Evolutionary conservation across 2,329 filamentous ascomycete species (phyloP), one percentile per base, ranked within the genome.

Genomic region (Epichloe sibirici): DNA sequence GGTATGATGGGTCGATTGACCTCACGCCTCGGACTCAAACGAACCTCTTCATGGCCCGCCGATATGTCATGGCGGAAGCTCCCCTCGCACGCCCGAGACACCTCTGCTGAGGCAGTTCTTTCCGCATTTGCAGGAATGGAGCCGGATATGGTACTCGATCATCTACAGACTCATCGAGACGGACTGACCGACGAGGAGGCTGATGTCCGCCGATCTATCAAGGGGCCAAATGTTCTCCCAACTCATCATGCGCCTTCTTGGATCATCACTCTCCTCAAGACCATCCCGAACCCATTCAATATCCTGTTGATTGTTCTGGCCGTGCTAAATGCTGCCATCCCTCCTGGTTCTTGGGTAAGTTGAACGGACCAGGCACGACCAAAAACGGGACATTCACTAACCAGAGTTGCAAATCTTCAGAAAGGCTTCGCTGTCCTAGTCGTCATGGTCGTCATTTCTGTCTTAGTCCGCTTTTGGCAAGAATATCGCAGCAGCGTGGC

Each of bases 391-490:
- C 37, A 47, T 15, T 21, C 8, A 31, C 43, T 47, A 23, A 47
- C 17, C 25, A 13, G 7, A 11, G n/a, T 47, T 12, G 9, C n/a
- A 12, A 39, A 44, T 28, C 2, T 45, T 8, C 34, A 58, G 57
- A 55, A 56, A 13, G 53, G 56, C 21, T 59, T 63, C 42, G 52
- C 55, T 2, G 58, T 63, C n/a, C 54, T 63, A 28, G 54, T 62
- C 37, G 51, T 60, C 52, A 63, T 63, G 61, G 57, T 63, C 17
- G 7, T 49, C 39, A 56, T 63, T 25, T 63, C 61, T 5, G 57
- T 59, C n/a, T 11, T 53, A n/a, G 60, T 62, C 5, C 59, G 61
- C 17, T 63, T 63, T 44, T 62, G 61, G 61, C 61, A 63, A 34
- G 61, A 63, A 34, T 62, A 63, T 28, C 56, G 58, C 21, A 63